Evolutionary conservation across 2,329 filamentous ascomycete species (phyloP).

Genomic region (Sclerotinia trifoliorum): DNA sequence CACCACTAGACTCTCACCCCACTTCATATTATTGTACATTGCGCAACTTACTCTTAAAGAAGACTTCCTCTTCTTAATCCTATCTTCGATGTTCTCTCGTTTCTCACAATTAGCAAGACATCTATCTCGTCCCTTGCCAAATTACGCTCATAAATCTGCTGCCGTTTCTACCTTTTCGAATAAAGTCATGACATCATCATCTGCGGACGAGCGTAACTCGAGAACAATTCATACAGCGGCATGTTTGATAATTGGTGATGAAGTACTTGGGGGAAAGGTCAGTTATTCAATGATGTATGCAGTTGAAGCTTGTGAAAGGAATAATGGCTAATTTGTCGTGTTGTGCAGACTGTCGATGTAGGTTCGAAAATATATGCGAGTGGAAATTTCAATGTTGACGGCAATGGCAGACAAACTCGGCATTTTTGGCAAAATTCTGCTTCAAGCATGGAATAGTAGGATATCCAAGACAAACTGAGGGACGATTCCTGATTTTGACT

Average conservation of each 20-base stretch:
- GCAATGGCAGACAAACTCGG: conserved; percentile 57
- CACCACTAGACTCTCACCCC: background rate
- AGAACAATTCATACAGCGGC: conserved; percentile 83
- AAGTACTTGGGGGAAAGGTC: conserved; percentile 92
- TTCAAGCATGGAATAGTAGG: conserved; percentile 59
- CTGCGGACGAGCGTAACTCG: conserved; percentile 55
- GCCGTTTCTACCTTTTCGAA: conserved; percentile 27
- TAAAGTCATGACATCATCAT: conserved; percentile 49
- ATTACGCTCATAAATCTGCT: conserved; percentile 49
- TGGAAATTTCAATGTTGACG: conserved; percentile 27
- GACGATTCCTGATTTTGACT: conserved; percentile 46
- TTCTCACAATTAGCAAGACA: conserved; percentile 73
- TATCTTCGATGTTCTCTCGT: conserved; percentile 68
- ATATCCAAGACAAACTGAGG: conserved; percentile 56
- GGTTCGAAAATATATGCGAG: conserved; percentile 14
- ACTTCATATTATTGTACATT: background rate
- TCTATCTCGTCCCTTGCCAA: conserved; percentile 61
- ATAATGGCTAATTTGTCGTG: conserved; percentile 37
- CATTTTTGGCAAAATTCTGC: conserved; percentile 64
- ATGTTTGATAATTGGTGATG: conserved; percentile 94
- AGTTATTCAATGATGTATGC: conserved; percentile 34
- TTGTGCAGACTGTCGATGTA: conserved; percentile 42
- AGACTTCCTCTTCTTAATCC: background rate
- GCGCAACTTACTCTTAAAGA: background rate
- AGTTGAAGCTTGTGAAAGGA: background rate